phyloP scores from a whole-genome alignment of 2,329 filamentous ascomycete genomes.

The Colletotrichum godetiae region DNA sequence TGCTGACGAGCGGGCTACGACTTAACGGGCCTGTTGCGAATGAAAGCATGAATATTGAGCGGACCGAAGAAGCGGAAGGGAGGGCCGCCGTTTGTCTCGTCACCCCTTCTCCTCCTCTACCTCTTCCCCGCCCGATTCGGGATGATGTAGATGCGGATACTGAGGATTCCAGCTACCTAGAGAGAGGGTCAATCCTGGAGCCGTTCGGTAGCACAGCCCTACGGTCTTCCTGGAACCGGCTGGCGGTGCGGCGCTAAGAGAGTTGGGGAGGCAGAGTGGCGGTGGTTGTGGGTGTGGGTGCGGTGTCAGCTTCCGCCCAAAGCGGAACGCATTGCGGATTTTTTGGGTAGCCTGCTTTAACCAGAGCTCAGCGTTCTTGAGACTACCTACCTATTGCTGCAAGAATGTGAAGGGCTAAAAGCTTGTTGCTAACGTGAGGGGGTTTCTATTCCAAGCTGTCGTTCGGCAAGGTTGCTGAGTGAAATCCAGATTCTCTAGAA shows the following conservation, averaged over 20 bases:
- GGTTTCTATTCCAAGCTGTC: not conserved
- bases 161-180: not conserved
- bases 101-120: too few relatives aligned
- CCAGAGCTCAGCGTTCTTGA: not conserved
- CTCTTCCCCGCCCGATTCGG: not conserved
- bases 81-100: constrained; percentile 12
- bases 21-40: not conserved
- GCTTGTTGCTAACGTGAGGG: not conserved
- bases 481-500: not conserved
- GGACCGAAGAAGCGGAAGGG: not conserved
- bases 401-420: not conserved
- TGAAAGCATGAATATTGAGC: not conserved
- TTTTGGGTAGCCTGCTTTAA: not conserved
- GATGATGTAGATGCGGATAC: not conserved
- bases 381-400: not conserved
- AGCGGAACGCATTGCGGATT: constrained; percentile 1
- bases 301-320: constrained; percentile 24
- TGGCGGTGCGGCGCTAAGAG: constrained; percentile 13
- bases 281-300: not conserved
- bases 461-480: not conserved
- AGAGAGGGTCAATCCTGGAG: not conserved
- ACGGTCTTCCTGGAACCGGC: not conserved
- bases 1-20: not conserved
- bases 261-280: not conserved
- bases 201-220: constrained; percentile 17